Evolutionary conservation across 208 protist species (phyloP), one percentile per base, ranked within the genome.

Genomic region (Trypanosoma platydactyli): DNA sequence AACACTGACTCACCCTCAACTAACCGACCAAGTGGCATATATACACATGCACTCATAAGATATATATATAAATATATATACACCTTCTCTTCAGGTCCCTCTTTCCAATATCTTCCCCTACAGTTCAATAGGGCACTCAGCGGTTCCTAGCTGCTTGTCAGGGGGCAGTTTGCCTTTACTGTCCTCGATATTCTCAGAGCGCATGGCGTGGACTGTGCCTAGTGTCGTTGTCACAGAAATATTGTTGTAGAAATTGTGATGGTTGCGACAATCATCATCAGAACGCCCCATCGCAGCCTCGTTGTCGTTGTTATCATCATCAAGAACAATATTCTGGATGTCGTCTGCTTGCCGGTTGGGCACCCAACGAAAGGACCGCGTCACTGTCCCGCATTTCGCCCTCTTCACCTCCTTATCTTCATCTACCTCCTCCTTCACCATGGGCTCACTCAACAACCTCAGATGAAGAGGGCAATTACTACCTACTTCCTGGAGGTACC

Each of bases 111-210:
- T 54, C 45, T 60, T n/a, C 38, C 42, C 5, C 42, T 49, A 90
- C 13, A 92, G 76, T 55, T 89, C 86, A 69, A 92, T 92, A 1
- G 86, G 86, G 56, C 80, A 73, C 30, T 89, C 83, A 25, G 80
- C 77, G 5, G 80, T 87, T 12, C 86, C 72, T 16, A 67, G 50
- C 67, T 51, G 48, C 18, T 20, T 45, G 18, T 68, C 52, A 29
- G 29, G 29, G 11, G 25, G 40, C 3, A 22, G 27, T 12, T 33
- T 18, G 1, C 16, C 30, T 15, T 44, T 9, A 30, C 30, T 25
- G n/a, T 38, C 24, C 15, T 55, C 52, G 35, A 1, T 40, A 22
- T 16, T n/a, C 66, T 38, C 48, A 56, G 15, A 5, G 18, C 58
- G 30, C 33, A 38, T 38, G 9, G 9, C 9, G 33, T 9, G 33